A percentile compares a stretch with the other conserved stretches of the same genome.
Conservation (phyloP, 2,329 filamentous ascomycete genomes). For the Trichocomaceae sp. region DNA sequence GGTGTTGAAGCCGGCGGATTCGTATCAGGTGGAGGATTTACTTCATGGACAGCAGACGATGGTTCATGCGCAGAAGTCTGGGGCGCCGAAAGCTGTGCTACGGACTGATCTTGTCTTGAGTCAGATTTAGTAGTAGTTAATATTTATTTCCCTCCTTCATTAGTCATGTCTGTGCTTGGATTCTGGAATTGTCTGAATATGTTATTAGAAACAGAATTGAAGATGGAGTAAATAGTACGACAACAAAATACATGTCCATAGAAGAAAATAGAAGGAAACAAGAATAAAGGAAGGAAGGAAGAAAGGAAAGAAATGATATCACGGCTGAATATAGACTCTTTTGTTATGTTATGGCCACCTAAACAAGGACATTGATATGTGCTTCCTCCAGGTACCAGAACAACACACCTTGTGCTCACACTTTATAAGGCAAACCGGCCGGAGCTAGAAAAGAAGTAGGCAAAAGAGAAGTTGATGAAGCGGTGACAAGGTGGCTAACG, state of each 20-base stretch:
- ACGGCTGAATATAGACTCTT: neutral
- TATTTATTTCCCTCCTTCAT: neutral
- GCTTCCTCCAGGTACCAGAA: neutral
- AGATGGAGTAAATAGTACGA: constrained; percentile 2
- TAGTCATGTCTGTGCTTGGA: neutral
- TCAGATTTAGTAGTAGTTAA: neutral
- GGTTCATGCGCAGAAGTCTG: constrained; percentile 16
- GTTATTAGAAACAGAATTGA: constrained; percentile 9
- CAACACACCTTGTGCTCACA: neutral
- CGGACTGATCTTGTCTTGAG: constrained; percentile 11
- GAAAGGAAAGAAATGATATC: neutral
- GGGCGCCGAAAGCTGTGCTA: constrained; percentile 13
- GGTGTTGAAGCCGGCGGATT: constrained; percentile 28
- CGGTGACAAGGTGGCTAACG: neutral
- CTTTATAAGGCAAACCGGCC: neutral
- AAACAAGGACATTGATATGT: neutral
- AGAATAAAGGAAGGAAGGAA: neutral
- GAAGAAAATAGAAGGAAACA: constrained; percentile 7
- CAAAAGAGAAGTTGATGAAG: neutral
- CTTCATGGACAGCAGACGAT: constrained; percentile 30
- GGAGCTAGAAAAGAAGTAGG: neutral
- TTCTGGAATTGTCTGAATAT: neutral
- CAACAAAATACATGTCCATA: constrained; percentile 15
- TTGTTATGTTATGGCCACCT: neutral
- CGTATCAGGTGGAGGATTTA: constrained; percentile 27